Evolutionary conservation across 2,329 filamentous ascomycete genomes (phyloP), one percentile per base, ranked within the genome.

Genomic region (Botrytis cinerea): DNA sequence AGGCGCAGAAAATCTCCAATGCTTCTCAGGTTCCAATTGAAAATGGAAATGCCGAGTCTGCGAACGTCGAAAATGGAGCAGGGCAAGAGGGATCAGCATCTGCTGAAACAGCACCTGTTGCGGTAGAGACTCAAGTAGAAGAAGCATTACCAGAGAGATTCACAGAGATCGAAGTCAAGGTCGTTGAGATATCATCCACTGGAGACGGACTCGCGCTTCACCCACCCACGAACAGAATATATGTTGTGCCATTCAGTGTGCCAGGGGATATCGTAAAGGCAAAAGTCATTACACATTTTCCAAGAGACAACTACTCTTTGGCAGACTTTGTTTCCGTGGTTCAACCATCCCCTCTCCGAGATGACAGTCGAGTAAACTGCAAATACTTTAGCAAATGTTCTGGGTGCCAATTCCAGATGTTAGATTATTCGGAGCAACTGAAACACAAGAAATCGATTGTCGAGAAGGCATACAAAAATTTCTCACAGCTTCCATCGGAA

Each of bases 391-490:
- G 89, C 59, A 88, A 87, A 72, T 99, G 96, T 83, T 93, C 92
- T 16, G 96, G 96, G 46, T 99, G 96, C 81, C 96, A 99, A 83
- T 95, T 98, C 82, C 96, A 99, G 84, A 98, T 98, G 93, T 88
- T 99, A 76, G 90, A 93, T 72, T 98, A 98, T 82, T 83, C 87
- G 45, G 92, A 94, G 78, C 96, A 99, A 82, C 88, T 99, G 43
- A 86, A 86, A 62, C 91, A 95, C 83, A 99, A 99, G 85, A 90
- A 88, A 81, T 87, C 88, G 74, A 92, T 98, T 75, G 91, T 99
- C 63, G 93, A 97, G 80, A 97, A 96, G 81, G 96, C 96, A 12
- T 99, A 93, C 84, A 87, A 86, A 75, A 95, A 97, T 84, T 99
- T 98, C 83, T 97, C 95, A 22, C 90, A 93, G 75, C 86, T 99